Evolutionary conservation across 2,329 filamentous ascomycete genomes (phyloP).

Genomic region (Epichloe glyceriae): DNA sequence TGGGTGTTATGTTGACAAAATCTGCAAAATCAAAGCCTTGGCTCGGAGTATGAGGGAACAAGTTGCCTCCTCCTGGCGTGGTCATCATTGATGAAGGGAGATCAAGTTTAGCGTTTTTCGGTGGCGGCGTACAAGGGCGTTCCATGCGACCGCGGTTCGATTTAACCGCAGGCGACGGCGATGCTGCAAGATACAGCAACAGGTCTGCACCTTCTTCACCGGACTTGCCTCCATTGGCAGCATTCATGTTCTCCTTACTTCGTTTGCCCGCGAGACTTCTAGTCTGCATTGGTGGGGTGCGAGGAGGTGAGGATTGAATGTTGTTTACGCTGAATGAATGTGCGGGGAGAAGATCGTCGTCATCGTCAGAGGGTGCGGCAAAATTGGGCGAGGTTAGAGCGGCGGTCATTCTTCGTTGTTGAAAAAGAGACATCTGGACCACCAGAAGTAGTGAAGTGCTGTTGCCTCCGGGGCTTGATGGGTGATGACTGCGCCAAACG

Average conservation of each 20-base stretch:
- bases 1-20: conserved; percentile 95
- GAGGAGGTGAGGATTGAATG: conserved; percentile 67
- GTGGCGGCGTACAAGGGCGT: conserved; percentile 64
- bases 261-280: conserved; percentile 34
- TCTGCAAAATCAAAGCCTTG: conserved; percentile 87
- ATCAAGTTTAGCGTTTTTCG: conserved; percentile 52
- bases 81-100: conserved; percentile 78
- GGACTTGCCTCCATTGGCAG: conserved; percentile 38
- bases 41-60: conserved; percentile 65
- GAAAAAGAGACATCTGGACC: conserved; percentile 65
- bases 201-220: conserved; percentile 73
- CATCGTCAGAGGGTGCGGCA: conserved; percentile 58
- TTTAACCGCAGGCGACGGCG: conserved; percentile 69
- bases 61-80: conserved; percentile 60
- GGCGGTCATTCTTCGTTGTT: conserved; percentile 54
- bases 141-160: conserved; percentile 39
- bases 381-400: conserved; percentile 48
- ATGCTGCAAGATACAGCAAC: conserved; percentile 75
- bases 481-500: conserved; percentile 78
- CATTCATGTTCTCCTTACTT: conserved; percentile 32
- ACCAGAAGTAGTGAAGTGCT: conserved; percentile 59
- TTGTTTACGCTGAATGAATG: conserved; percentile 58
- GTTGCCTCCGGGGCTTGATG: conserved; percentile 60
- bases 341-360: conserved; percentile 66
- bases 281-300: conserved; percentile 60